These are phyloP conservation scores for Lactarius sp. DNA, from an alignment of 768 basidiomycete genomes.

Conservation along the genomic window DNA sequence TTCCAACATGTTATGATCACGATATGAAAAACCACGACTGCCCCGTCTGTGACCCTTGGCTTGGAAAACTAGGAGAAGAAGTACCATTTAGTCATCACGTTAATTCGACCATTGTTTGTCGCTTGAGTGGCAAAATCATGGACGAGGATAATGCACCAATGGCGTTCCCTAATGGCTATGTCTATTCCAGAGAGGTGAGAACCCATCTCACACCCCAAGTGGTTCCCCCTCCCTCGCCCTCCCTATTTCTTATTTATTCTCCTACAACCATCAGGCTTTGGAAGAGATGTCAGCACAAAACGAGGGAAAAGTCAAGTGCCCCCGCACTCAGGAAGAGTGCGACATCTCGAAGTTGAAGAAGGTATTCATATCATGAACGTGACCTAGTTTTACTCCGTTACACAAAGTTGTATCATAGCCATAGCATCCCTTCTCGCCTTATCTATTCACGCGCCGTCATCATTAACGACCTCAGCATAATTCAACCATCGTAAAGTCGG, in stretches of 20 bases:
- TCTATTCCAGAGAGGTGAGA: slow-evolving; percentile 88
- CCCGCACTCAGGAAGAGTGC: slow-evolving; percentile 62
- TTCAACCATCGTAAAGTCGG: neutral
- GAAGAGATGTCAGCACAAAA: slow-evolving; percentile 83
- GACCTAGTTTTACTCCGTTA: neutral
- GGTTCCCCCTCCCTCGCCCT: neutral
- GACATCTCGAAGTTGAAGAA: slow-evolving; percentile 67
- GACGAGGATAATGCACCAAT: slow-evolving; percentile 91
- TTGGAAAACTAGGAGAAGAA: slow-evolving; percentile 73
- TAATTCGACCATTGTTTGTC: slow-evolving; percentile 93
- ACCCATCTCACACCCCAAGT: neutral
- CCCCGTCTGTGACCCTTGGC: slow-evolving; percentile 79
- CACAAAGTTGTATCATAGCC: slow-evolving; percentile 2
- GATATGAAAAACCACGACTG: slow-evolving; percentile 75
- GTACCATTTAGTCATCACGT: slow-evolving; percentile 92
- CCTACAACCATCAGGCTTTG: slow-evolving; percentile 52
- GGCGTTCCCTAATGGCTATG: slow-evolving; percentile 86
- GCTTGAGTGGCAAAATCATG: slow-evolving; percentile 89
- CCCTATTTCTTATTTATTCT: neutral
- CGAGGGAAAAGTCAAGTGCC: slow-evolving; percentile 78
- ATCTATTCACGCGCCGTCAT: neutral
- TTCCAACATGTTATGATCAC: slow-evolving; percentile 73
- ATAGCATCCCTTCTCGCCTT: neutral
- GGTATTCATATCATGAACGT: slow-evolving; percentile 78
- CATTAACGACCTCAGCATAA: neutral